Conservation (phyloP, 2,329 filamentous ascomycete species). For the Talaromyces sp. region DNA sequence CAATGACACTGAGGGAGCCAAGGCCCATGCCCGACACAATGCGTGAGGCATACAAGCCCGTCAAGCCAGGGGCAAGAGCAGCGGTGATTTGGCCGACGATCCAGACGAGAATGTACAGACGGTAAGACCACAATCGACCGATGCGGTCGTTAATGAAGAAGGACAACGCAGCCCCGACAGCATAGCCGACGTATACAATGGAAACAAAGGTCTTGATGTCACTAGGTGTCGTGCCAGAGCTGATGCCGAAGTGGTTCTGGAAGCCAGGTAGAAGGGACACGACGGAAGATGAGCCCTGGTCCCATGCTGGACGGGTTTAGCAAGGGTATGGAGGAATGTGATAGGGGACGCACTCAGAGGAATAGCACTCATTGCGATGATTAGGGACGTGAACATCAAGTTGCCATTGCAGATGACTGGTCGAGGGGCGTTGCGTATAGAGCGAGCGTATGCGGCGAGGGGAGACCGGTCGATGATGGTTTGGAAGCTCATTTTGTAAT, state of each 20-base stretch:
- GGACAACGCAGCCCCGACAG: slow-evolving; percentile 24
- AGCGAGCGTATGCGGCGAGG: not conserved
- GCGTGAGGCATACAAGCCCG: slow-evolving; percentile 29
- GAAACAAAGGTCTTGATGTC: slow-evolving; percentile 22
- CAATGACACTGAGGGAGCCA: slow-evolving; percentile 32
- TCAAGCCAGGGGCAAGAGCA: slow-evolving; percentile 12
- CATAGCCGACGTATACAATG: slow-evolving; percentile 26
- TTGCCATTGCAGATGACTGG: not conserved
- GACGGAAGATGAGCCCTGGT: slow-evolving; percentile 27
- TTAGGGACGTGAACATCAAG: not conserved
- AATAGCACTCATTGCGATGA: slow-evolving; percentile 10
- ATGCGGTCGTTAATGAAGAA: slow-evolving; percentile 36
- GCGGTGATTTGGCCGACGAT: slow-evolving; percentile 16
- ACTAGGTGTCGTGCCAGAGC: not conserved
- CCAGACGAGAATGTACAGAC: slow-evolving; percentile 29
- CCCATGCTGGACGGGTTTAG: slow-evolving; percentile 23
- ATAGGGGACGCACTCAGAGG: slow-evolving; percentile 14
- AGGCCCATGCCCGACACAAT: slow-evolving; percentile 34
- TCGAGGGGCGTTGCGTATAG: not conserved
- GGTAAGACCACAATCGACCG: slow-evolving; percentile 35
- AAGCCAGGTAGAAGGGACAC: slow-evolving; percentile 33
- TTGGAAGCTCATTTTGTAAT: not conserved
- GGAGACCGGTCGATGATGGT: not conserved
- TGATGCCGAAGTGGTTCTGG: slow-evolving; percentile 21
- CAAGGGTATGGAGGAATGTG: not conserved